Percentiles rank a stretch among this genome's conserved stretches.
Conservation (phyloP, 371 early-diverging fungal genomes). For the Amoeboaphelidium occidentale region DNA sequence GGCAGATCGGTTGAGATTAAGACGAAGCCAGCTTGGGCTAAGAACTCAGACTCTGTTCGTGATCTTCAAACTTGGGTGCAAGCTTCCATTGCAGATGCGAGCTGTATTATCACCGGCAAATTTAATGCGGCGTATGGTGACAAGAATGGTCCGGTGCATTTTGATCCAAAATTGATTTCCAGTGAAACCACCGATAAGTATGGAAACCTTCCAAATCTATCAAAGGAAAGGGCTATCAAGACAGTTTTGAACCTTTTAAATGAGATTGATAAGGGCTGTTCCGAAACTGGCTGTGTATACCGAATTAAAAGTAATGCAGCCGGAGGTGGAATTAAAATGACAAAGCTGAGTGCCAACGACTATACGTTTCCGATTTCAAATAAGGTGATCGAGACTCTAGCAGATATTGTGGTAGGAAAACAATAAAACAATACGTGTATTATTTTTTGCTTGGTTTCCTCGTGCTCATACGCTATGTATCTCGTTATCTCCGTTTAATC, state of each 20-base stretch:
- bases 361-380: too few species aligned
- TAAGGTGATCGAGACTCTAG: too few species aligned
- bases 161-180: slow-evolving; percentile 1
- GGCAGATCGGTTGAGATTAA: slow-evolving; percentile 37
- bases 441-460: too few species aligned
- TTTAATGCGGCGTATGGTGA: background rate
- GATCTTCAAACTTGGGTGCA: background rate
- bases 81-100: slow-evolving; percentile 3
- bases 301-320: too few species aligned
- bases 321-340: too few species aligned
- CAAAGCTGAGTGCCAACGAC: too few species aligned
- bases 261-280: slow-evolving; percentile 64
- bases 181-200: background rate
- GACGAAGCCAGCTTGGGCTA: slow-evolving; percentile 28
- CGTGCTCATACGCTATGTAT: too few species aligned
- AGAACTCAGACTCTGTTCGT: slow-evolving; percentile 32
- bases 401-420: too few species aligned
- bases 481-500: too few species aligned
- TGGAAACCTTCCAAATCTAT: slow-evolving; percentile 6
- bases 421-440: too few species aligned
- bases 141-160: slow-evolving; percentile 6
- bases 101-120: background rate
- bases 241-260: slow-evolving; percentile 11
- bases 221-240: slow-evolving; percentile 10
- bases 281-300: too few species aligned